Conservation (phyloP, 331 rosid genomes). For the Malus hybrid region DNA sequence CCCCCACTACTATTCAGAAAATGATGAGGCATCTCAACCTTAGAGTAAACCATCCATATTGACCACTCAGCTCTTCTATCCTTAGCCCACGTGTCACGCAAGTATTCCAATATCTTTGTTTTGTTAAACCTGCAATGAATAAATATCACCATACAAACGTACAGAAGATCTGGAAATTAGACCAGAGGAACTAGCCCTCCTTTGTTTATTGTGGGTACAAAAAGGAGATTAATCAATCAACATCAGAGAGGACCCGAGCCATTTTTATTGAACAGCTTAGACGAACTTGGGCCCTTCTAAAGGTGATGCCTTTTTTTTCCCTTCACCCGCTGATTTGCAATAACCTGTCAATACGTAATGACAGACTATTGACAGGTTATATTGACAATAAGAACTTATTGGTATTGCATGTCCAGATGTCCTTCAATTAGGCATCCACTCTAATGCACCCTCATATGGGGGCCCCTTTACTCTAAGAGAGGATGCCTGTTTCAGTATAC, state of each 20-base stretch:
- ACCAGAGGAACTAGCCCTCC: neutral
- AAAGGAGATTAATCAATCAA: neutral
- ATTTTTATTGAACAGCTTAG: neutral
- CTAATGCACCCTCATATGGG: neutral
- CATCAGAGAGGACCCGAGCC: neutral
- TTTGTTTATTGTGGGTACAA: neutral
- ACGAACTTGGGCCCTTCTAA: no score
- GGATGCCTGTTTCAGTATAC: neutral
- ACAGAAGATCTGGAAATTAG: neutral
- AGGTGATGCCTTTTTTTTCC: no score
- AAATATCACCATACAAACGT: conserved; percentile 19
- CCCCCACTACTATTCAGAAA: conserved; percentile 38
- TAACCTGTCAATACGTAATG: no score
- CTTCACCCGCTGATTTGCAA: no score
- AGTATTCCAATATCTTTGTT: conserved; percentile 52
- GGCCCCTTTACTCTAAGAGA: neutral
- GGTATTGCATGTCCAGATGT: neutral
- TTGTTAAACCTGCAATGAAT: conserved; percentile 55
- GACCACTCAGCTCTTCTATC: conserved; percentile 94
- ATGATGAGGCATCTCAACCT: conserved; percentile 90
- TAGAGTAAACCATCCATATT: conserved; percentile 90
- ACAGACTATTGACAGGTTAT: neutral
- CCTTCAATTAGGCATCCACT: neutral
- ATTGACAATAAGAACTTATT: neutral
- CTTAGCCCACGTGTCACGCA: conserved; percentile 64